Percentiles rank a stretch among this genome's conserved stretches.
phyloP scores from a whole-genome alignment of 257 asterid species.

The Solanum gandarillasii region DNA sequence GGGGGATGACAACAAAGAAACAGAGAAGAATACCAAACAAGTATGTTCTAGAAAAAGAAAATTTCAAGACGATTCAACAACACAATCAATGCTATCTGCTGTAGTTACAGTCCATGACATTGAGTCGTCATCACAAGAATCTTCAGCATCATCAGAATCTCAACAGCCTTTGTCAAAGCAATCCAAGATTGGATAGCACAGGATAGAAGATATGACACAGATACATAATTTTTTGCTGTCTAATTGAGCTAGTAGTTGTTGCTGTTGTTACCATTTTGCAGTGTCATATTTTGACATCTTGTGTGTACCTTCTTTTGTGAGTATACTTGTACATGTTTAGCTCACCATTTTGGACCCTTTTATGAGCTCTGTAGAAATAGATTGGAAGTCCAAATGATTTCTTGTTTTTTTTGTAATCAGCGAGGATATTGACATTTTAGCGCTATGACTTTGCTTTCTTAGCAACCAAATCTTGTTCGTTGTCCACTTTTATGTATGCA shows the following conservation, averaged over 20 bases:
- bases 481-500: not conserved
- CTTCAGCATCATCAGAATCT: not conserved
- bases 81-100: not conserved
- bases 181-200: not conserved
- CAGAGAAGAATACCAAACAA: not conserved
- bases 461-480: not conserved
- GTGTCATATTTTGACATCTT: not conserved
- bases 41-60: slow-evolving; percentile 37
- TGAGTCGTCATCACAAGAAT: not conserved
- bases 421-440: not conserved
- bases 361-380: not conserved
- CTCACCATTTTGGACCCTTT: not conserved
- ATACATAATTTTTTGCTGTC: not conserved
- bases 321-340: not conserved
- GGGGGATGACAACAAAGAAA: slow-evolving; percentile 2
- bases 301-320: not conserved
- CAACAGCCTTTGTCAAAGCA: not conserved
- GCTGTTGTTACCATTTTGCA: not conserved
- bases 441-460: not conserved
- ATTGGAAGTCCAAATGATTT: not conserved
- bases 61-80: slow-evolving; percentile 3
- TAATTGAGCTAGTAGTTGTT: not conserved
- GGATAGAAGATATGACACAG: not conserved
- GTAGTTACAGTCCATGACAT: not conserved
- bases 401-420: not conserved